Percentiles rank a stretch among this genome's conserved stretches.
Evolutionary conservation across 352 stramenopile genomes (phyloP).

Genomic region (Phytophthora sansomeana): DNA sequence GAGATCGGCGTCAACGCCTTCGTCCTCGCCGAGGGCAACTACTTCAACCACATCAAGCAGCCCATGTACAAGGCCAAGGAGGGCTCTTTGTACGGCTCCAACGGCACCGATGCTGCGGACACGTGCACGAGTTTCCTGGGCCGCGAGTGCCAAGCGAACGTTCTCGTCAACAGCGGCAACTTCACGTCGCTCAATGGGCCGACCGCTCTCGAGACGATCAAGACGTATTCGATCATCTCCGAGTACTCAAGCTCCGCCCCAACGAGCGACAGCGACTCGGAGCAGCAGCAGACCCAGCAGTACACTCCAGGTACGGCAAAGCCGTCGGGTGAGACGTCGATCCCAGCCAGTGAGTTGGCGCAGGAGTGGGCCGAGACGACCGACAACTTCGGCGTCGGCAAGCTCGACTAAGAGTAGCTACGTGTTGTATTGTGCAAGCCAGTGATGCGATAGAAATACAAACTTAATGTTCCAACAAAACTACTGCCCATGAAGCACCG

Average conservation of each 20-base stretch:
- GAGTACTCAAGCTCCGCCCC: constrained; percentile 12
- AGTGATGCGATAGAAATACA: constrained; percentile 24
- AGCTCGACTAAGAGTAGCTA: constrained; percentile 17
- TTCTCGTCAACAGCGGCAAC: constrained; percentile 37
- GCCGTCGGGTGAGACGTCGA: constrained; percentile 19
- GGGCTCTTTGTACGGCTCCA: constrained; percentile 21
- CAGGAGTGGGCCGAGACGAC: too few species aligned
- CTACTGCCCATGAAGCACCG: too few species aligned
- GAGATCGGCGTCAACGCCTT: too few species aligned
- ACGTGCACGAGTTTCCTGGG: constrained; percentile 25
- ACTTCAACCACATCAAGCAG: too few species aligned
- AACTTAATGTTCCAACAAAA: constrained; percentile 29
- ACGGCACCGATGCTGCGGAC: constrained; percentile 1
- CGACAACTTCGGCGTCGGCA: too few species aligned
- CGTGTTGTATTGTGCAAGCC: constrained; percentile 21
- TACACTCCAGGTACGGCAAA: constrained; percentile 22
- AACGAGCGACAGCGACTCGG: constrained; percentile 9
- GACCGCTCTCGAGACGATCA: constrained; percentile 19
- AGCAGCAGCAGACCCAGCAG: constrained; percentile 29
- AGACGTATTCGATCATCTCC: constrained; percentile 13
- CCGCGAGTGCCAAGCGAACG: constrained; percentile 35
- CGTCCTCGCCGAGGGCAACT: too few species aligned
- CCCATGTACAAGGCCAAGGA: constrained; percentile 15
- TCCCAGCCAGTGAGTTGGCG: too few species aligned
- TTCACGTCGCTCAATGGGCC: constrained; percentile 26